Evolutionary conservation across 768 basidiomycete genomes (phyloP).

Genomic region (Phaeotremella fagi): DNA sequence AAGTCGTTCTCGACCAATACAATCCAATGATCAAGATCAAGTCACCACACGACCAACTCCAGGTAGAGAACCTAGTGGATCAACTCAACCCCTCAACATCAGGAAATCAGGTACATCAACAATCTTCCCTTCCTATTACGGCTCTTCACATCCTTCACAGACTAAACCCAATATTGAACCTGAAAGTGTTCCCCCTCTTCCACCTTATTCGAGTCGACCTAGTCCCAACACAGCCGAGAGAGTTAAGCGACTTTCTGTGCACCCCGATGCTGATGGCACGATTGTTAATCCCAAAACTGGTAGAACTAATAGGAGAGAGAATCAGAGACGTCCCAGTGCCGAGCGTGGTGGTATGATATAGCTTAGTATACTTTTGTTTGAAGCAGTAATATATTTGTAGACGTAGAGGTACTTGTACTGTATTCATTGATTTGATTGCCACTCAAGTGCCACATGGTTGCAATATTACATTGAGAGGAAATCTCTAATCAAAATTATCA

Average conservation of each 20-base stretch:
- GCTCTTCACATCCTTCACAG: background rate
- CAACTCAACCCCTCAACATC: slow-evolving; percentile 10
- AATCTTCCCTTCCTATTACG: background rate
- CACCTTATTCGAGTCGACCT: background rate
- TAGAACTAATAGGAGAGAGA: background rate
- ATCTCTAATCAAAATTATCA: too few relatives aligned
- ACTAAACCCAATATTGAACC: background rate
- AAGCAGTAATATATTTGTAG: too few relatives aligned
- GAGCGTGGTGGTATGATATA: background rate
- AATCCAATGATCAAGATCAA: background rate
- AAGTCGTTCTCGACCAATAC: background rate
- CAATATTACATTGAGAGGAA: too few relatives aligned
- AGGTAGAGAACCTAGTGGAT: background rate
- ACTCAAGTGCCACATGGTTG: too few relatives aligned
- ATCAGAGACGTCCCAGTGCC: background rate
- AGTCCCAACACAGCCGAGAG: background rate
- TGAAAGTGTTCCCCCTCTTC: background rate
- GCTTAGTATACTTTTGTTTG: too few relatives aligned
- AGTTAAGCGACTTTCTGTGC: too few relatives aligned
- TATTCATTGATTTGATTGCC: too few relatives aligned
- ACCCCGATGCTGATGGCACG: too few relatives aligned
- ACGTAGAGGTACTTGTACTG: too few relatives aligned
- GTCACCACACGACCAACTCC: background rate
- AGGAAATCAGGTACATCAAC: slow-evolving; percentile 1
- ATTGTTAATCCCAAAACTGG: background rate